phyloP scores from a whole-genome alignment of 2,329 filamentous ascomycete genomes.

The Elsinoe fawcettii region DNA sequence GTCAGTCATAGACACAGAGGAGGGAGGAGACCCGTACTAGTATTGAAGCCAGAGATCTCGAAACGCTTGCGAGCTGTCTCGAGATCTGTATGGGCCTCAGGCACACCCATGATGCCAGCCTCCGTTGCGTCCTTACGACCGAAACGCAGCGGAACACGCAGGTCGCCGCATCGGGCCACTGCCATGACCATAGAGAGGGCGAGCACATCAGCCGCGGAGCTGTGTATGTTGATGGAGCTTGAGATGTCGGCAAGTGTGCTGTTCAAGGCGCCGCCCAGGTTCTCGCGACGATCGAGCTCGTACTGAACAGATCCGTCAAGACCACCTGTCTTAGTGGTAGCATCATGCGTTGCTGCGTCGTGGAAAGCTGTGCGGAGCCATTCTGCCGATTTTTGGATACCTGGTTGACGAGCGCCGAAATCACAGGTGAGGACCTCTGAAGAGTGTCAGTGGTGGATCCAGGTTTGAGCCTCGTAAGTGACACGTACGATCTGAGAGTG shows the following conservation, averaged over 20 bases:
- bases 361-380: slow-evolving; percentile 32
- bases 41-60: slow-evolving; percentile 25
- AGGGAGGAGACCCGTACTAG: not conserved
- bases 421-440: not conserved
- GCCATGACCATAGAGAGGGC: slow-evolving; percentile 28
- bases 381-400: slow-evolving; percentile 20
- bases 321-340: slow-evolving; percentile 26
- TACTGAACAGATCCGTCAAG: slow-evolving; percentile 31
- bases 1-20: not conserved
- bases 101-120: slow-evolving; percentile 23
- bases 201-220: slow-evolving; percentile 28
- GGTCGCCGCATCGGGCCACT: slow-evolving; percentile 27
- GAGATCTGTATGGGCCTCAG: slow-evolving; percentile 28
- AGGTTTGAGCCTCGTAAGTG: not conserved
- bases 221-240: slow-evolving; percentile 22
- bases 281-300: slow-evolving; percentile 26
- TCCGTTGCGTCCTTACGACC: slow-evolving; percentile 30
- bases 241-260: slow-evolving; percentile 28
- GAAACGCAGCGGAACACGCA: slow-evolving; percentile 26
- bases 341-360: slow-evolving; percentile 29
- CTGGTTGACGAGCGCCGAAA: not conserved
- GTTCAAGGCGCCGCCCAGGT: slow-evolving; percentile 29
- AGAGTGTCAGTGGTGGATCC: not conserved
- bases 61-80: slow-evolving; percentile 27
- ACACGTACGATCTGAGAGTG: not conserved